Conservation (phyloP, 495 filamentous ascomycete genomes). For the Aspergillus egyptiacus region DNA sequence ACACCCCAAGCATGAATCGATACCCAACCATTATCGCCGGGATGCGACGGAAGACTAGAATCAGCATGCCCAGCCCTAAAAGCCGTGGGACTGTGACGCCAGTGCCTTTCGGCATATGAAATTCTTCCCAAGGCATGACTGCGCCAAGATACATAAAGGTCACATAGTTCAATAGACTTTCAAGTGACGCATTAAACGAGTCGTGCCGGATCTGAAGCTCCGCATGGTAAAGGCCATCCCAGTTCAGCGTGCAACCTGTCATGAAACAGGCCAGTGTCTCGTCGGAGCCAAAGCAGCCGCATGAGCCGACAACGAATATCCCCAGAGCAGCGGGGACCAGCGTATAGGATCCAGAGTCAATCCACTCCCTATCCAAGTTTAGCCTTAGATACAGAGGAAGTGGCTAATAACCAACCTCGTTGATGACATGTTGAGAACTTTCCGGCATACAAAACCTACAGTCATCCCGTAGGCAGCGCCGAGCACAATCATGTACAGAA, state of each 20-base stretch:
- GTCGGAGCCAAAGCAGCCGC: constrained; percentile 36
- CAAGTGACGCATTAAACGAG: constrained; percentile 34
- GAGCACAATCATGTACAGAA: constrained; percentile 38
- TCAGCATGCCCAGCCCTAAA: constrained; percentile 26
- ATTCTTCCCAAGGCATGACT: constrained; percentile 35
- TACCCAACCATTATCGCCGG: constrained; percentile 34
- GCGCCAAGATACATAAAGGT: constrained; percentile 42
- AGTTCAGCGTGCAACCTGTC: constrained; percentile 34
- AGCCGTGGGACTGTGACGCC: constrained; percentile 31
- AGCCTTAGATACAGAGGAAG: background rate
- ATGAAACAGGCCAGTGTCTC: constrained; percentile 39
- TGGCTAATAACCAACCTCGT: constrained; percentile 14
- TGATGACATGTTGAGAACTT: constrained; percentile 25
- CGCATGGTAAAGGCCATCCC: constrained; percentile 32
- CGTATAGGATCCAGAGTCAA: constrained; percentile 32
- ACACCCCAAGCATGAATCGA: constrained; percentile 34
- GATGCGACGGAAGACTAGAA: constrained; percentile 34
- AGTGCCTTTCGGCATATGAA: constrained; percentile 23
- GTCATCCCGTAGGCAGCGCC: constrained; percentile 31
- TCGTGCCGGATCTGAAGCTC: constrained; percentile 34
- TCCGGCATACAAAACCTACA: constrained; percentile 29
- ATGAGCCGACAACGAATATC: constrained; percentile 35
- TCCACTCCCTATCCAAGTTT: constrained; percentile 24
- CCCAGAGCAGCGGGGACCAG: constrained; percentile 30
- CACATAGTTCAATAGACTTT: constrained; percentile 33